phyloP scores from a whole-genome alignment of 371 early-diverging fungal species.

The Coemansia sp. region DNA sequence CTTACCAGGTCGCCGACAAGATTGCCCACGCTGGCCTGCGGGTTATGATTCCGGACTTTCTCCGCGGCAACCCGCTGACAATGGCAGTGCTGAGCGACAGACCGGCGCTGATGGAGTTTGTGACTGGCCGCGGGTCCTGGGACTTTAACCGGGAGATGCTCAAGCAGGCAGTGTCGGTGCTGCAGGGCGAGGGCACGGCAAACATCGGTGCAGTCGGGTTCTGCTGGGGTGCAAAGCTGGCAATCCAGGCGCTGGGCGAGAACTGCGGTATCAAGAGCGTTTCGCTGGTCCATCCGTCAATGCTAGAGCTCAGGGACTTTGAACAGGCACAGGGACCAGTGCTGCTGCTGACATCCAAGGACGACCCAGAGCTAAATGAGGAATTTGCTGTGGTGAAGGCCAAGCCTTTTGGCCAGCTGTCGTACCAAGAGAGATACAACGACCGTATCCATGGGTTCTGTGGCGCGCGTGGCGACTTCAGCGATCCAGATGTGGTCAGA shows the following conservation, averaged over 20 bases:
- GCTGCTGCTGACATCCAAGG: conserved; percentile 56
- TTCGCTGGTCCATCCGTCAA: conserved; percentile 61
- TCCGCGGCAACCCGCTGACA: conserved; percentile 55
- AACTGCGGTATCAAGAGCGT: conserved; percentile 52
- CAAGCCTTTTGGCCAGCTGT: conserved; percentile 59
- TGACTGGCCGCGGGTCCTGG: conserved; percentile 44
- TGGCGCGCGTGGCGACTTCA: conserved; percentile 62
- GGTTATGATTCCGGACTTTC: conserved; percentile 66
- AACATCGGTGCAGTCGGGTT: conserved; percentile 59
- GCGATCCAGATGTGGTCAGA: conserved; percentile 20
- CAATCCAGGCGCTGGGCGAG: conserved; percentile 29
- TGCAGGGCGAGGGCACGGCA: conserved; percentile 49
- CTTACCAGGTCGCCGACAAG: conserved; percentile 62
- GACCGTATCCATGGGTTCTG: conserved; percentile 66
- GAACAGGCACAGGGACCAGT: conserved; percentile 59
- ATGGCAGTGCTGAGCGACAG: conserved; percentile 26
- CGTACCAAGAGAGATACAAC: conserved; percentile 57
- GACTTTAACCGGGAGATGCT: conserved; percentile 33
- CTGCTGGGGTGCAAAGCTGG: conserved; percentile 65
- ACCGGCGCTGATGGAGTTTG: conserved; percentile 45
- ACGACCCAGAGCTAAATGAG: conserved; percentile 60
- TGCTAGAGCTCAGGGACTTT: conserved; percentile 56
- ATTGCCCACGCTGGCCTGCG: conserved; percentile 59
- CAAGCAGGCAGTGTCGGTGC: conserved; percentile 51
- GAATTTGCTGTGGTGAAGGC: conserved; percentile 53